Conservation (phyloP, 768 basidiomycete species). For the Auriscalpium microsporum region DNA sequence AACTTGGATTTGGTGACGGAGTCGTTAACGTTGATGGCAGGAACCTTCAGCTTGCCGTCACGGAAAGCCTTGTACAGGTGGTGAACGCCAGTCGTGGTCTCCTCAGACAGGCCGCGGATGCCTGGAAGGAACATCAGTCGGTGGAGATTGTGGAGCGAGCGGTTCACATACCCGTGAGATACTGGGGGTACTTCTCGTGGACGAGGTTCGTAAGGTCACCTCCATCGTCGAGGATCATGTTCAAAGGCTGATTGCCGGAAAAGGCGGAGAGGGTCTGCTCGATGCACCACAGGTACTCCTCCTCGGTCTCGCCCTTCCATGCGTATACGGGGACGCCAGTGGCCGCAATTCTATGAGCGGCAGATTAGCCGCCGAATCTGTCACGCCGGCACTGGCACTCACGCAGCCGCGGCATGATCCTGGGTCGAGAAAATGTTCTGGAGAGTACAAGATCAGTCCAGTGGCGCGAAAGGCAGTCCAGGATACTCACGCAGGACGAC, state of each 20-base stretch:
- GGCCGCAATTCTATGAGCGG: conserved; percentile 68
- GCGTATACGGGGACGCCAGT: conserved; percentile 98
- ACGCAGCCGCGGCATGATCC: conserved; percentile 98
- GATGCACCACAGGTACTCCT: conserved; percentile 97
- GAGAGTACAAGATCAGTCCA: background rate
- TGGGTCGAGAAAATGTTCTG: conserved; percentile 99
- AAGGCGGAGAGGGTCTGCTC: conserved; percentile 93
- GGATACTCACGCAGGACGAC: conserved; percentile 83
- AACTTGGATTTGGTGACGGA: conserved; percentile 99
- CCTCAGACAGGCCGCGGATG: conserved; percentile 92
- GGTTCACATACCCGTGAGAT: conserved; percentile 50
- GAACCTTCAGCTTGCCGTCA: conserved; percentile 91
- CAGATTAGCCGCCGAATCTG: conserved; percentile 1
- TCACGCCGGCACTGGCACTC: conserved; percentile 23
- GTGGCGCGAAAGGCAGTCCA: too few species aligned
- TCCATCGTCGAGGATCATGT: conserved; percentile 99
- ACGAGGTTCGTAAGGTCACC: conserved; percentile 93
- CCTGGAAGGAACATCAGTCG: conserved; percentile 31
- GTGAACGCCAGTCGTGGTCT: conserved; percentile 99
- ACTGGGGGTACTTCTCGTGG: conserved; percentile 94
- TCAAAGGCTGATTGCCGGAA: conserved; percentile 71
- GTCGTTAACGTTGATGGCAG: conserved; percentile 99
- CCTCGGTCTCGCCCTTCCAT: conserved; percentile 99
- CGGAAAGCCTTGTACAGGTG: conserved; percentile 98
- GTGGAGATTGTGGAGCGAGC: conserved; percentile 4